Percentiles rank a stretch among this genome's conserved stretches.
Evolutionary conservation across 1,139 yeast species (phyloP).

Genomic region (Yamadazyma pseudoaaseri): DNA sequence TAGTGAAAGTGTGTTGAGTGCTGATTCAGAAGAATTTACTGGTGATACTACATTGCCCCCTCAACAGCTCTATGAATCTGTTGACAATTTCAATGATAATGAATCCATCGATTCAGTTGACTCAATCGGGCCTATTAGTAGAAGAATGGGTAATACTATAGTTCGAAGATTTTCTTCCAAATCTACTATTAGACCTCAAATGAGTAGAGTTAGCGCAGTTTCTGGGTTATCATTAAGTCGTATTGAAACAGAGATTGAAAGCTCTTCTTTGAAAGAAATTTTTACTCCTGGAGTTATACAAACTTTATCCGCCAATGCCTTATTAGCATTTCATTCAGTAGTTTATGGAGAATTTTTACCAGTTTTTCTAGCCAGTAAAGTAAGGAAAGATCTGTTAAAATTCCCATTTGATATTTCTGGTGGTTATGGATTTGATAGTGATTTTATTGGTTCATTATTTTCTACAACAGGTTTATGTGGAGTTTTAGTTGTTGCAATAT

Average conservation of each 20-base stretch:
- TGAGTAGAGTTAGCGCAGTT: conserved; percentile 13
- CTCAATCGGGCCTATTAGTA: conserved; percentile 27
- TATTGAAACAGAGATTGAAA: conserved; percentile 12
- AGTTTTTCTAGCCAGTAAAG: conserved; percentile 53
- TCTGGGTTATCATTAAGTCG: conserved; percentile 14
- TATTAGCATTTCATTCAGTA: conserved; percentile 40
- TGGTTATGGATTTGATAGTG: conserved; percentile 35
- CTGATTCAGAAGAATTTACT: conserved; percentile 7
- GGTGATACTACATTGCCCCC: conserved; percentile 10
- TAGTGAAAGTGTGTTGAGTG: not conserved
- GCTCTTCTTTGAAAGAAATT: conserved; percentile 8
- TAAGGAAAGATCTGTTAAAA: conserved; percentile 26
- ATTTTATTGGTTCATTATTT: conserved; percentile 52
- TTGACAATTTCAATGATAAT: conserved; percentile 9
- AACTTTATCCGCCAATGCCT: conserved; percentile 13
- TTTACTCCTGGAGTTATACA: conserved; percentile 14
- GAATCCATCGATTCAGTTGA: conserved; percentile 16
- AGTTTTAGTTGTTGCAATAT: conserved; percentile 46
- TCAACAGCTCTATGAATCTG: conserved; percentile 13
- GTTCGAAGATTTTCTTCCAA: conserved; percentile 40
- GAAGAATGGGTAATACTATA: conserved; percentile 39
- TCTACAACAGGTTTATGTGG: conserved; percentile 60
- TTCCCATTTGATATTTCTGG: conserved; percentile 37
- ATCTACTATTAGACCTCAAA: conserved; percentile 11
- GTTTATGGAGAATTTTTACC: conserved; percentile 61